Conservation (phyloP, 2,329 filamentous ascomycete species). For the Mariannaea elegans region DNA sequence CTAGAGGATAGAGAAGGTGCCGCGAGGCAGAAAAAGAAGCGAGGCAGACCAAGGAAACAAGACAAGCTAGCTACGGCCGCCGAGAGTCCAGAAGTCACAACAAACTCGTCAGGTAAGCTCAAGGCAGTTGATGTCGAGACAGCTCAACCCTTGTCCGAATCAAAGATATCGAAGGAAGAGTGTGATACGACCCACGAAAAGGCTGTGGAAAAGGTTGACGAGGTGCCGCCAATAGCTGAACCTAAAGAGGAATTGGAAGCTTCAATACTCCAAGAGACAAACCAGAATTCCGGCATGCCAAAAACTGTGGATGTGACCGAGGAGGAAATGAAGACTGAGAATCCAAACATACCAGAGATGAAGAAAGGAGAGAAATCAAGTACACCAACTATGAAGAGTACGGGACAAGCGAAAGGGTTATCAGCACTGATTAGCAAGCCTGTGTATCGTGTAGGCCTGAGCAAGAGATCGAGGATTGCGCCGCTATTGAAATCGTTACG, state of each 20-base stretch:
- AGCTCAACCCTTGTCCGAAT: neutral
- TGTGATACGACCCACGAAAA: neutral
- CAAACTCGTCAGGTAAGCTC: neutral
- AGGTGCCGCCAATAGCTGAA: neutral
- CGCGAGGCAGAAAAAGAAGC: constrained; percentile 45
- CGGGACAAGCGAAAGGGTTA: constrained; percentile 28
- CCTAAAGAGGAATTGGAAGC: neutral
- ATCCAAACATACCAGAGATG: neutral
- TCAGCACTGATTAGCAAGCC: constrained; percentile 47
- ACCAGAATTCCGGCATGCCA: constrained; percentile 1
- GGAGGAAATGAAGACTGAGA: constrained; percentile 7
- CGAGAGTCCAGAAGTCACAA: constrained; percentile 9
- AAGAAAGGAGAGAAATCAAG: constrained; percentile 16
- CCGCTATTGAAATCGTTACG: constrained; percentile 60
- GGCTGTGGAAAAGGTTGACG: neutral
- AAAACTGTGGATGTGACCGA: constrained; percentile 5
- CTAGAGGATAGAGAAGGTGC: constrained; percentile 17
- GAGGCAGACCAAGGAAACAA: constrained; percentile 54
- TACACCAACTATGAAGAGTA: constrained; percentile 5
- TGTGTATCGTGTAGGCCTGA: constrained; percentile 60
- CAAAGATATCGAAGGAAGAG: neutral
- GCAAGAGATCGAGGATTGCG: constrained; percentile 59
- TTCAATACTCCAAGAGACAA: constrained; percentile 22
- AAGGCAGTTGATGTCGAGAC: neutral
- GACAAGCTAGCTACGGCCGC: constrained; percentile 29